These are phyloP conservation scores for Bruguiera sexangula DNA, from an alignment of 345 rosid species.

Conservation along the genomic window DNA sequence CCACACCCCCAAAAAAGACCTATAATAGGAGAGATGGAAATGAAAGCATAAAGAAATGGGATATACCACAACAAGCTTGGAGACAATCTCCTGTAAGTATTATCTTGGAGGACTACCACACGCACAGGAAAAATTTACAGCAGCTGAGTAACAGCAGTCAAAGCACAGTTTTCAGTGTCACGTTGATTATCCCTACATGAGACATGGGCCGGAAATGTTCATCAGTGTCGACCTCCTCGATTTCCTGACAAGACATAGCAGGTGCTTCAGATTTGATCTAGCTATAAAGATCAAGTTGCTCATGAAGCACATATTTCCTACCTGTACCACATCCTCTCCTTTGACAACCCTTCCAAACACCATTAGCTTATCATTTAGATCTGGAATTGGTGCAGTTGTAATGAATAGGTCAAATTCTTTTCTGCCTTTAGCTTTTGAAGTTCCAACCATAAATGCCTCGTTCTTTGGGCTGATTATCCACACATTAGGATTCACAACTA, in stretches of 20 bases:
- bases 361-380: constrained; percentile 60
- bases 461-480: constrained; percentile 56
- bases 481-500: not conserved
- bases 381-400: constrained; percentile 87
- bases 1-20: not conserved
- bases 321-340: constrained; percentile 90
- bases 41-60: not conserved
- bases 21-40: not conserved
- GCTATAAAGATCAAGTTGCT: constrained; percentile 5
- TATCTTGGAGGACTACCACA: not conserved
- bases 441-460: constrained; percentile 83
- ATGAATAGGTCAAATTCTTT: constrained; percentile 65
- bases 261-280: constrained; percentile 7
- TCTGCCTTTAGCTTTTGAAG: constrained; percentile 49
- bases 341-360: constrained; percentile 77
- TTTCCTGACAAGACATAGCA: constrained; percentile 51
- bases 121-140: not conserved
- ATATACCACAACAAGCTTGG: not conserved
- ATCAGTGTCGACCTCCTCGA: constrained; percentile 95
- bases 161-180: constrained; percentile 52
- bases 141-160: constrained; percentile 17
- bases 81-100: not conserved
- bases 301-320: constrained; percentile 14
- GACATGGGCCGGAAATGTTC: constrained; percentile 83
- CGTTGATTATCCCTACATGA: constrained; percentile 46